phyloP scores from a whole-genome alignment of 257 asterid genomes.

The Osmanthus fragrans region DNA sequence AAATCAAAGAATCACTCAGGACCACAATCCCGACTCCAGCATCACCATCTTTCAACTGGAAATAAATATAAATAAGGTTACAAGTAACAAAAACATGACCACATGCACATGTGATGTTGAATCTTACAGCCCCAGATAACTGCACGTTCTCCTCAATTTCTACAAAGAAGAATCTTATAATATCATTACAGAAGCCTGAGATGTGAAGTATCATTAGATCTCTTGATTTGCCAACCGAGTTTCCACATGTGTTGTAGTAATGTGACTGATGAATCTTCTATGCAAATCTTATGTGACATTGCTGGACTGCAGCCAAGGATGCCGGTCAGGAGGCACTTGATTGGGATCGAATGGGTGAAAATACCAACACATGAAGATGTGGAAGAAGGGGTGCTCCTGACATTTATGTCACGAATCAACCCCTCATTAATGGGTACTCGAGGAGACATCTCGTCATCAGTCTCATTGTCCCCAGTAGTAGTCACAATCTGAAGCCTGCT shows the following conservation, averaged over 20 bases:
- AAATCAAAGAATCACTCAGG: constrained; percentile 42
- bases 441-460: constrained; percentile 98
- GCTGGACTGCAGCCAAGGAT: constrained; percentile 80
- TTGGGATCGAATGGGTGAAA: constrained; percentile 80
- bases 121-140: not conserved
- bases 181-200: constrained; percentile 69
- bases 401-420: constrained; percentile 45
- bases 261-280: constrained; percentile 87
- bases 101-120: constrained; percentile 10
- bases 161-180: constrained; percentile 2
- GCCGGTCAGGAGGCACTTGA: constrained; percentile 81
- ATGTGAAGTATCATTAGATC: constrained; percentile 88
- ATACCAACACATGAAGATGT: constrained; percentile 64
- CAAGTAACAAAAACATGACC: constrained; percentile 23
- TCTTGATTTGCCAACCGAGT: constrained; percentile 89
- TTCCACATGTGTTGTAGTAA: constrained; percentile 88
- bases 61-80: constrained; percentile 30
- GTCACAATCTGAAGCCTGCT: constrained; percentile 93
- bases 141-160: not conserved
- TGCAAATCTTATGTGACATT: constrained; percentile 72
- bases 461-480: constrained; percentile 81
- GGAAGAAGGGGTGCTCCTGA: constrained; percentile 37
- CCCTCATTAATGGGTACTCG: constrained; percentile 56
- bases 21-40: constrained; percentile 39
- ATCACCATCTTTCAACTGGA: constrained; percentile 17